These are phyloP conservation scores for Mycena metata DNA, from an alignment of 768 basidiomycete species.

Conservation along the genomic window DNA sequence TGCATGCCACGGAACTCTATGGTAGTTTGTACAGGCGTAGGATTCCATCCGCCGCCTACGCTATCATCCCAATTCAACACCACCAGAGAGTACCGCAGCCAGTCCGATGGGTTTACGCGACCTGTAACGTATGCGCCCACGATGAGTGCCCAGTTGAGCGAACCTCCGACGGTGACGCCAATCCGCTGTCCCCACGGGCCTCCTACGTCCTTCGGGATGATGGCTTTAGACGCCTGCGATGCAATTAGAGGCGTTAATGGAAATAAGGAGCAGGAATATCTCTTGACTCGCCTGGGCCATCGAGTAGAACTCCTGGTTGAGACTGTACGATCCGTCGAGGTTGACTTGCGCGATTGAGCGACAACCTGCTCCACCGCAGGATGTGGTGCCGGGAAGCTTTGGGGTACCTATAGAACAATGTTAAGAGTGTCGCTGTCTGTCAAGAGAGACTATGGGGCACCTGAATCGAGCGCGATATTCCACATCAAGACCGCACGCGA, in stretches of 20 bases:
- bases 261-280: conserved; percentile 61
- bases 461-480: conserved; percentile 78
- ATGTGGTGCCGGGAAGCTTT: conserved; percentile 71
- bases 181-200: conserved; percentile 81
- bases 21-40: conserved; percentile 65
- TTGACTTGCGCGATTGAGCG: conserved; percentile 77
- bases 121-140: conserved; percentile 77
- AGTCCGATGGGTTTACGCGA: conserved; percentile 66
- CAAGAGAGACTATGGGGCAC: too few species aligned
- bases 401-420: too few species aligned
- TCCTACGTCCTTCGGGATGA: conserved; percentile 74
- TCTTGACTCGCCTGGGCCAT: conserved; percentile 85
- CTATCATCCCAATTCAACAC: conserved; percentile 80
- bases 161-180: conserved; percentile 72
- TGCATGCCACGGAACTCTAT: conserved; percentile 76
- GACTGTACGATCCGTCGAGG: conserved; percentile 69
- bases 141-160: conserved; percentile 67
- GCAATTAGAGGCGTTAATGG: too few species aligned
- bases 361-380: conserved; percentile 74
- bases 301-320: conserved; percentile 84
- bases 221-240: conserved; percentile 76
- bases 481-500: conserved; percentile 74
- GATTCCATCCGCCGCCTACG: conserved; percentile 68
- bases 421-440: too few species aligned
- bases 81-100: conserved; percentile 76